A percentile compares a stretch with the other conserved stretches of the same genome.
These are phyloP conservation scores for Wallacemonas sp. DNA, from an alignment of 208 protist genomes.

Conservation along the genomic window DNA sequence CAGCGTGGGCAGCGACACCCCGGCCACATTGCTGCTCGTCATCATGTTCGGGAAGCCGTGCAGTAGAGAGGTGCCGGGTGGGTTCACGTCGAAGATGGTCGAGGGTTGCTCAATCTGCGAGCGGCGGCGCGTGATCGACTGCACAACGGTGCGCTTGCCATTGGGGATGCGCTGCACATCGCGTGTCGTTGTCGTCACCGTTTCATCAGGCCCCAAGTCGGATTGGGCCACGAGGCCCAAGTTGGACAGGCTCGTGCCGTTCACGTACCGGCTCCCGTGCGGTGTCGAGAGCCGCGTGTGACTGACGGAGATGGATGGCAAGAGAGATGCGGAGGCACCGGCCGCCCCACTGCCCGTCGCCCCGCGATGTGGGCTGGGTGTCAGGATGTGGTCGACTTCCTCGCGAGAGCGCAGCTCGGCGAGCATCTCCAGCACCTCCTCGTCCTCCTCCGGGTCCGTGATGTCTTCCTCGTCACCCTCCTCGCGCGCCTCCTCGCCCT, in stretches of 20 bases:
- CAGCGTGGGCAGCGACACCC: slow-evolving; percentile 9
- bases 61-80: neutral
- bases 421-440: slow-evolving; percentile 15
- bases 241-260: neutral
- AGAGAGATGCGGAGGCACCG: neutral
- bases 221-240: neutral
- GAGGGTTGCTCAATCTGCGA: slow-evolving; percentile 19
- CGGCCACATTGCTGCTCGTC: neutral
- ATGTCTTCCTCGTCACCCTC: slow-evolving; percentile 17
- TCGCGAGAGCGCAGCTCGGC: slow-evolving; percentile 11
- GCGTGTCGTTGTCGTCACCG: slow-evolving; percentile 14
- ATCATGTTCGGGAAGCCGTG: slow-evolving; percentile 2
- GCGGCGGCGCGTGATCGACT: slow-evolving; percentile 17
- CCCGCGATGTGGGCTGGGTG: neutral
- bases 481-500: neutral
- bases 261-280: no score
- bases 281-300: no score
- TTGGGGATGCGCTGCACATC: slow-evolving; percentile 23
- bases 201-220: slow-evolving; percentile 14
- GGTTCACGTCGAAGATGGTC: slow-evolving; percentile 10
- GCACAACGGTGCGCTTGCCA: slow-evolving; percentile 22
- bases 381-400: neutral
- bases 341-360: neutral
- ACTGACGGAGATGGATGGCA: neutral
- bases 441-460: slow-evolving; percentile 16